Percentiles rank a stretch among this genome's conserved stretches.
phyloP scores from a whole-genome alignment of 139 green algal genomes.

The Haematococcus lacustris region DNA sequence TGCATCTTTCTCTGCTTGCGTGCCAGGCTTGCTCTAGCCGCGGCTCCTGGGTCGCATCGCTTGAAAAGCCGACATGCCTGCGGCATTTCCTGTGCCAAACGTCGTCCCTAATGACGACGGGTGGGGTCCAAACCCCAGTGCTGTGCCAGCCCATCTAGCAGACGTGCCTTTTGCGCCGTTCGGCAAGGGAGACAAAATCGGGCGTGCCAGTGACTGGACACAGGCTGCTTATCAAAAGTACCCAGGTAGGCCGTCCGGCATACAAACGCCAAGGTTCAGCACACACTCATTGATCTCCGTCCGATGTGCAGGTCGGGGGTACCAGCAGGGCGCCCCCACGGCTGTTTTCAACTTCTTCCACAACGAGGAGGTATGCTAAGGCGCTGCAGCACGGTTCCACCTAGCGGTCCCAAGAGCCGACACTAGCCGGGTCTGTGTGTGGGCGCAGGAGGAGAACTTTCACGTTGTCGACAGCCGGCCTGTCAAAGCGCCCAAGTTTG shows the following conservation, averaged over 20 bases:
- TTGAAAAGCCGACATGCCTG: neutral
- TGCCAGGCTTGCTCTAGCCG: too few relatives aligned
- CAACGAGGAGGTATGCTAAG: slow-evolving; percentile 84
- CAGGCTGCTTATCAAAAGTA: slow-evolving; percentile 42
- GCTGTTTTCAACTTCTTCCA: slow-evolving; percentile 94
- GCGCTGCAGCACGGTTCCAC: neutral
- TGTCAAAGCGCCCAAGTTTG: slow-evolving; percentile 54
- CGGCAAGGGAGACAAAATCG: slow-evolving; percentile 86
- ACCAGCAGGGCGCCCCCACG: slow-evolving; percentile 26
- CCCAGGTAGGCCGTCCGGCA: slow-evolving; percentile 17
- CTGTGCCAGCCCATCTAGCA: slow-evolving; percentile 74
- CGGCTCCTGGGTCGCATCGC: too few relatives aligned
- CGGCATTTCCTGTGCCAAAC: neutral
- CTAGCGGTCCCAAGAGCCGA: neutral
- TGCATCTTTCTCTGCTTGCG: neutral
- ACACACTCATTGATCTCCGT: neutral
- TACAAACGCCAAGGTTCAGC: neutral
- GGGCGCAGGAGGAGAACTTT: slow-evolving; percentile 84
- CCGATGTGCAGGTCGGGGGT: slow-evolving; percentile 14
- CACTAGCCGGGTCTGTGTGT: neutral
- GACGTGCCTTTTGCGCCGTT: slow-evolving; percentile 94
- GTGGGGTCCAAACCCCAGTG: neutral
- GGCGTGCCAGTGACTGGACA: slow-evolving; percentile 64
- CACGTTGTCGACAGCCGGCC: slow-evolving; percentile 91
- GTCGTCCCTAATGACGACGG: neutral